A percentile compares a stretch with the other conserved stretches of the same genome.
Conservation (phyloP, 805 yeast genomes). For the Ogataea saltuana region DNA sequence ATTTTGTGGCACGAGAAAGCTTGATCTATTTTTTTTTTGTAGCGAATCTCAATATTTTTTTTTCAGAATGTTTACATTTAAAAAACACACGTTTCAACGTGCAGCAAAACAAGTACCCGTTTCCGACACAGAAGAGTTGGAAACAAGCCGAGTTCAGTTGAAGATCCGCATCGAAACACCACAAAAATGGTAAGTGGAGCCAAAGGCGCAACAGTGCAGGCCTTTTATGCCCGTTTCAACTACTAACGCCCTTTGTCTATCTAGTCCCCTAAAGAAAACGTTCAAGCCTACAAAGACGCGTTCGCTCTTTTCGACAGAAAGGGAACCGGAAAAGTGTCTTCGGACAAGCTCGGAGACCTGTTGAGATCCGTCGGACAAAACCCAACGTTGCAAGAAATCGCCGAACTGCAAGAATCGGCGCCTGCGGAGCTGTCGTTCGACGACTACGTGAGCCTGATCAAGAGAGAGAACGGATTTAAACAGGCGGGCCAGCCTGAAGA, state of each 20-base stretch:
- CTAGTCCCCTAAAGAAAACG: constrained; percentile 17
- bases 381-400: constrained; percentile 89
- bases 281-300: constrained; percentile 75
- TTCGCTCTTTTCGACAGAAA: constrained; percentile 95
- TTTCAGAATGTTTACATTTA: constrained; percentile 6
- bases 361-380: constrained; percentile 97
- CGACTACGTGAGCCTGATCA: constrained; percentile 71
- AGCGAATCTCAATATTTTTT: no score
- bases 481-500: constrained; percentile 89
- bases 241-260: neutral
- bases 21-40: no score
- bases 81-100: constrained; percentile 2
- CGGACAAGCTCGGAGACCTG: constrained; percentile 84
- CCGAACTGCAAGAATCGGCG: constrained; percentile 48
- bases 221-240: neutral
- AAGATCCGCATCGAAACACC: neutral
- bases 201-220: no score
- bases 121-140: neutral
- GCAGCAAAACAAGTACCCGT: neutral
- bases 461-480: constrained; percentile 86
- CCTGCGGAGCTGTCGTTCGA: constrained; percentile 63
- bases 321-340: constrained; percentile 89
- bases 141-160: neutral
- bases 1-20: no score
- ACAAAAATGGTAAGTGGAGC: constrained; percentile 1